Conservation (phyloP, 164 flowering plant species). For the Malania oleifera region DNA sequence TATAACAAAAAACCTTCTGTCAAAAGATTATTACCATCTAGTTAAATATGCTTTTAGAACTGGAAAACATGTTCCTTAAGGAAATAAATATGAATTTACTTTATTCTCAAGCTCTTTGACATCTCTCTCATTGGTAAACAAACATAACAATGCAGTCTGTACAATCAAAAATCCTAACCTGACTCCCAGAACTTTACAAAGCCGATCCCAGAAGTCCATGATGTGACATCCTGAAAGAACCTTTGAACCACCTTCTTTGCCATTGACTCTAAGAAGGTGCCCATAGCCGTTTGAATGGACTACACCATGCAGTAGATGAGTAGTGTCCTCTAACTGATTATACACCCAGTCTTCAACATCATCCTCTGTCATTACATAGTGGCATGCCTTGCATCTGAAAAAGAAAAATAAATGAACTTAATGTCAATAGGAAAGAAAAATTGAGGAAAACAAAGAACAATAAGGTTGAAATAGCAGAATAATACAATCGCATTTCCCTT, state of each 20-base stretch:
- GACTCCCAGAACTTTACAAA: conserved; percentile 61
- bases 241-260: conserved; percentile 79
- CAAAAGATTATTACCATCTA: neutral
- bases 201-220: conserved; percentile 89
- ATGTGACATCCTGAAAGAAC: conserved; percentile 68
- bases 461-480: too few relatives aligned
- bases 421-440: neutral
- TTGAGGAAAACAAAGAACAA: neutral
- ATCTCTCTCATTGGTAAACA: too few relatives aligned
- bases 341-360: conserved; percentile 75
- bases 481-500: too few relatives aligned
- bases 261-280: conserved; percentile 85
- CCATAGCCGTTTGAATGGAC: conserved; percentile 83
- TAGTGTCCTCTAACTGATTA: conserved; percentile 59
- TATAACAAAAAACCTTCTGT: too few relatives aligned
- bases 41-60: neutral
- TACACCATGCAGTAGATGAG: conserved; percentile 81
- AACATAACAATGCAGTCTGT: too few relatives aligned
- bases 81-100: too few relatives aligned
- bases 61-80: too few relatives aligned
- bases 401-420: too few relatives aligned
- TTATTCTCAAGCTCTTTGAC: too few relatives aligned
- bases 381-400: conserved; percentile 75
- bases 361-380: conserved; percentile 41
- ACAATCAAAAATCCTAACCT: conserved; percentile 41